Evolutionary conservation across 148 eudicot species (phyloP).

Genomic region (Spergularia bocconei): DNA sequence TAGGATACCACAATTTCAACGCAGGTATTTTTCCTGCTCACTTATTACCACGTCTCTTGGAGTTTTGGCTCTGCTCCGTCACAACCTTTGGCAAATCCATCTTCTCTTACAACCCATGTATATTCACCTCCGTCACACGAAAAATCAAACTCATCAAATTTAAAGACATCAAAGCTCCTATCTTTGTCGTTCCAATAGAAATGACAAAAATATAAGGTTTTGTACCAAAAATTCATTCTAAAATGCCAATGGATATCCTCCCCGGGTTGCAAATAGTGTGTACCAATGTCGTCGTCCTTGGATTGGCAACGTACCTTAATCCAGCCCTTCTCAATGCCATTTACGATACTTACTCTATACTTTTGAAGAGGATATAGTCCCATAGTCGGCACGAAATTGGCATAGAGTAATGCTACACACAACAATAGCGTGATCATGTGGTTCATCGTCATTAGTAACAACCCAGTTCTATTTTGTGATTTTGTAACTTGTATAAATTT

Average conservation of each 20-base stretch:
- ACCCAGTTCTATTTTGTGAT: background rate
- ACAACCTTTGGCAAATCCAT: background rate
- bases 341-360: background rate
- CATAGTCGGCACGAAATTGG: background rate
- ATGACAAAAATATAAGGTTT: slow-evolving; percentile 16
- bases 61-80: background rate
- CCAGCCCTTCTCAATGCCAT: background rate
- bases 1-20: too few relatives aligned
- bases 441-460: background rate
- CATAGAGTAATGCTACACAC: background rate
- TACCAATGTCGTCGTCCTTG: slow-evolving; percentile 17
- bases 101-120: background rate
- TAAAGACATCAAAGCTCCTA: slow-evolving; percentile 7
- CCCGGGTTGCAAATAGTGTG: background rate
- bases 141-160: too few relatives aligned
- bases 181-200: slow-evolving; percentile 8
- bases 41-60: too few relatives aligned
- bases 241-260: slow-evolving; percentile 12
- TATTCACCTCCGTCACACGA: background rate
- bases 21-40: too few relatives aligned
- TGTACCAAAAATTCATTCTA: background rate
- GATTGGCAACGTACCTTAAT: slow-evolving; percentile 17
- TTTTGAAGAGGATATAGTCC: slow-evolving; percentile 5
- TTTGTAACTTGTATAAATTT: background rate
- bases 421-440: background rate